Evolutionary conservation across 345 rosid genomes (phyloP), one percentile per base, ranked within the genome.

Genomic region (Hypericum androsaemum): DNA sequence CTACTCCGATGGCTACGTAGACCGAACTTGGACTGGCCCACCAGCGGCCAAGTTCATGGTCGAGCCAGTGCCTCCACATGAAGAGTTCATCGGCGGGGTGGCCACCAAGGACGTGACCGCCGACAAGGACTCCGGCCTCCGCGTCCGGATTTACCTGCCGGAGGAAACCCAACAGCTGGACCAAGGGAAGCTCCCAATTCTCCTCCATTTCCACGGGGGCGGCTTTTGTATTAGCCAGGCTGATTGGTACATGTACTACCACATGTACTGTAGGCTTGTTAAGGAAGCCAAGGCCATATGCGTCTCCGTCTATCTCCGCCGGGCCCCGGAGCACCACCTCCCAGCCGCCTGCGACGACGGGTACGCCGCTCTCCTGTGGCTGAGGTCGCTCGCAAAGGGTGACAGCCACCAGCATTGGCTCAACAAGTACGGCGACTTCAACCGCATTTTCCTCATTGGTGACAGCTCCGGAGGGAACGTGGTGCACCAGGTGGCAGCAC

Each of bases 21-120:
- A 78, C 63, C 63, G 92, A 13, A 58, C 78, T 2, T 80, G 92
- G 92, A 68, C 69, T 0, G 92, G 87, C 5, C 82, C 92, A 0
- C 87, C 87, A 0, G 66, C 74, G 52, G 63, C 69, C 63, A 83
- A 72, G 74, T 80, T 80, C 81, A 56, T 78, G 75, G 14, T 73
- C 3, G 87, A 80, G 4, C 55, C 84, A 0, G 84, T 78, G 11
- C 72, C 79, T 9, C 61, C 79, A 32, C 84, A 83, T 15, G 62
- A 67, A 5, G 14, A 69, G 0, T 83, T 83, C 60, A 38, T 71
- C 1, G 61, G 63, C 0, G 77, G 92, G 7, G 87, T 78, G 0
- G 82, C 87, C 46, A 56, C 67, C 1, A 62, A 70, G 0, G 92
- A 83, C 10, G 71, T 80, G 7, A 64, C 68, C 14, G 39, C 72